These are phyloP conservation scores for Penicillium sp. DNA, from an alignment of 2,329 filamentous ascomycete genomes.

Conservation along the genomic window DNA sequence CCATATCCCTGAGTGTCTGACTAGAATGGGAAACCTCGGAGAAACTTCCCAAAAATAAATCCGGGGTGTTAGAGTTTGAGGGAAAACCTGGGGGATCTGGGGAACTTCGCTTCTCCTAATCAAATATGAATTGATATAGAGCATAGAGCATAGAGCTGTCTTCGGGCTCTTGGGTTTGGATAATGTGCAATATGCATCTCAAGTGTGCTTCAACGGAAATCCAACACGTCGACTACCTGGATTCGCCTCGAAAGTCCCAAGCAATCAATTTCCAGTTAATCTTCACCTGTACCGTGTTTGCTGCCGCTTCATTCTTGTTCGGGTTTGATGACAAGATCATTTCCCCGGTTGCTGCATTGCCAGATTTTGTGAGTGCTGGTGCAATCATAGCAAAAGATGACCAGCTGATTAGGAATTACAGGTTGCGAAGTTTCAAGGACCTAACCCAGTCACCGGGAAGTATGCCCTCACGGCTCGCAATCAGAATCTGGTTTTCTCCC, in stretches of 20 bases:
- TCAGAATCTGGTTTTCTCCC: conserved; percentile 35
- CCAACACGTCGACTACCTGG: conserved; percentile 20
- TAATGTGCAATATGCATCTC: conserved; percentile 6
- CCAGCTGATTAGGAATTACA: conserved; percentile 6
- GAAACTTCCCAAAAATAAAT: conserved; percentile 13
- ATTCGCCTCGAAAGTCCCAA: conserved; percentile 7
- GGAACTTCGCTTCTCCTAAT: not conserved
- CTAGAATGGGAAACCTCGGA: conserved; percentile 18
- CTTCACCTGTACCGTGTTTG: conserved; percentile 29
- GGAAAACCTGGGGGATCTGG: conserved; percentile 3
- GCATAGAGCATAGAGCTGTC: not conserved
- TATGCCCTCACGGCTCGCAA: conserved; percentile 33
- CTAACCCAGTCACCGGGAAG: conserved; percentile 21
- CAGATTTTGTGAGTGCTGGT: conserved; percentile 24
- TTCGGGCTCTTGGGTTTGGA: not conserved
- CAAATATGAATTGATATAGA: not conserved
- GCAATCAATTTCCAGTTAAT: conserved; percentile 28
- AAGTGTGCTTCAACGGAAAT: conserved; percentile 11
- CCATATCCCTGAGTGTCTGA: not conserved
- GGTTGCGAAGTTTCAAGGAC: conserved; percentile 34
- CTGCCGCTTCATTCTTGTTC: conserved; percentile 34
- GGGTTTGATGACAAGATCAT: conserved; percentile 36
- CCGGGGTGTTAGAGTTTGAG: conserved; percentile 1
- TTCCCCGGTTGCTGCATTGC: conserved; percentile 30
- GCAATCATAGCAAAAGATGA: not conserved